phyloP scores from a whole-genome alignment of 2,329 filamentous ascomycete genomes.

The Ceratocystis huliohia region DNA sequence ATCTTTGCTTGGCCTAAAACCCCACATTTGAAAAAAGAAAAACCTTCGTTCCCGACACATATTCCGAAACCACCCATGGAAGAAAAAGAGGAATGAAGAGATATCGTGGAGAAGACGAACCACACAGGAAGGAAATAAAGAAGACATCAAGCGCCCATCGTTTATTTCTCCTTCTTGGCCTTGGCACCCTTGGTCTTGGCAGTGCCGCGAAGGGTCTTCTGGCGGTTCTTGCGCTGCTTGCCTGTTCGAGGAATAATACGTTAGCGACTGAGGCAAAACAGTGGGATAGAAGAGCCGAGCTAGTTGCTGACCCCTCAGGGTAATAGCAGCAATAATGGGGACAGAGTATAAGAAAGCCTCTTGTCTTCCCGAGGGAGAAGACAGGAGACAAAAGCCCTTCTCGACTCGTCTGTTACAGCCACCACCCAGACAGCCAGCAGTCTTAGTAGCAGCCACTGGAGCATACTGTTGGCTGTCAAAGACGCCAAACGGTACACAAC shows the following conservation, averaged over 20 bases:
- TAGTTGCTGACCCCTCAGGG: too few species aligned
- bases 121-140: conserved; percentile 13
- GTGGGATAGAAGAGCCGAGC: not conserved
- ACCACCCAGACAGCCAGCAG: conserved; percentile 5
- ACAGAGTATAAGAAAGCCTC: conserved; percentile 19
- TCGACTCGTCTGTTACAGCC: conserved; percentile 20
- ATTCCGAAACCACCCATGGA: not conserved
- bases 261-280: conserved; percentile 11
- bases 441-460: conserved; percentile 7
- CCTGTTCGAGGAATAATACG: conserved; percentile 42
- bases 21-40: not conserved
- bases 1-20: not conserved
- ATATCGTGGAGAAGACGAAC: conserved; percentile 9
- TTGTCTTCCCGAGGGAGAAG: conserved; percentile 19
- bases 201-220: conserved; percentile 95
- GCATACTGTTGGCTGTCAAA: not conserved
- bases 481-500: not conserved
- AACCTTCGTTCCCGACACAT: not conserved
- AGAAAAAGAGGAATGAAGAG: conserved; percentile 6
- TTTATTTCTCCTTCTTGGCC: conserved; percentile 89
- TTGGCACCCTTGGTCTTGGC: conserved; percentile 95
- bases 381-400: conserved; percentile 20
- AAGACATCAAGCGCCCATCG: conserved; percentile 25
- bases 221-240: conserved; percentile 99
- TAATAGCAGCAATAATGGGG: not conserved